Evolutionary conservation across 2,329 filamentous ascomycete genomes (phyloP), one percentile per base, ranked within the genome.

Genomic region (Cladosporium sp.): DNA sequence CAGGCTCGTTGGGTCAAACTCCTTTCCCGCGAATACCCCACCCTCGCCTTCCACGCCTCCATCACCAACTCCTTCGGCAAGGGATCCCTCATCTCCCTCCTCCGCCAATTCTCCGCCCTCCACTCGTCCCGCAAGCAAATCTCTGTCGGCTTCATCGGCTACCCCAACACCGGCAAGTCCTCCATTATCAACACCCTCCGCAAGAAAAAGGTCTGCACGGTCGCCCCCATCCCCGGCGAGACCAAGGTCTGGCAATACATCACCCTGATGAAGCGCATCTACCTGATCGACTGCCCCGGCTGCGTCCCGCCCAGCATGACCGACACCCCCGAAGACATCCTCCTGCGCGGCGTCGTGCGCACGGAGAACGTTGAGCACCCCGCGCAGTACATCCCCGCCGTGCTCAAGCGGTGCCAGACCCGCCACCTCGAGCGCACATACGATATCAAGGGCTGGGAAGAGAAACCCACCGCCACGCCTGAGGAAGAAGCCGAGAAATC

Each of bases 171-270:
- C 1, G 93, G 93, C 61, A 99, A 99, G 70, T 95, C 88, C 3
- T 93, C 88, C 38, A 93, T 99, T 59, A 97, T 99, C 73, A 99
- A 99, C 73, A 96, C 92, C 0, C 75, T 99, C 2, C 82, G 90
- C 40, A 92, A 90, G 69, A 97, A 96, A 76, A 91, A 93, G 68
- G 91, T 96, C 36, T 91, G 91, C 73, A 93, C 80, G 13, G 89
- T 95, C 3, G 93, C 93, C 6, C 93, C 92, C 5, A 96, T 97
- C 55, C 92, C 93, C 6, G 93, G 91, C 12, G 91, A 96, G 75
- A 97, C 92, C 29, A 97, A 96, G 72, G 88, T 96, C 24, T 97
- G 93, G 92, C 92, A 96, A 68, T 96, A 96, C 65, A 89, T 96
- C 59, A 96, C 90, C 2, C 72, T 97, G 53, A 96, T 95, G 88